These are phyloP conservation scores for Suhomyces canberraensis DNA, from an alignment of 805 yeast genomes.

Conservation along the genomic window DNA sequence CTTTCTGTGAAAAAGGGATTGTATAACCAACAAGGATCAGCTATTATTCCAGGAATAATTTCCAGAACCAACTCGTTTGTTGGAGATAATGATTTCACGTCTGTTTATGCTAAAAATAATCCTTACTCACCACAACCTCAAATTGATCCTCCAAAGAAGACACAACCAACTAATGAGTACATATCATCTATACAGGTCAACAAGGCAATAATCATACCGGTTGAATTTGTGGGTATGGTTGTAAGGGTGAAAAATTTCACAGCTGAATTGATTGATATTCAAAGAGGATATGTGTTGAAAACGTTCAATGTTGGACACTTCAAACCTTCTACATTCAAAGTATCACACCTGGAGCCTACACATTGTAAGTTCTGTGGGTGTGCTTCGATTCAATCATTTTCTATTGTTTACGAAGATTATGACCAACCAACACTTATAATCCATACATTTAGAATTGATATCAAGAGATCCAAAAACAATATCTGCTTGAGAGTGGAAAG, in stretches of 20 bases:
- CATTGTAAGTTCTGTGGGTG: conserved; percentile 93
- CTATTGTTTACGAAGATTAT: conserved; percentile 65
- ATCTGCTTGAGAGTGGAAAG: conserved; percentile 88
- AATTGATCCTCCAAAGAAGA: background rate
- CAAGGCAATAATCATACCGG: conserved; percentile 45
- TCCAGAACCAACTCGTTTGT: conserved; percentile 7
- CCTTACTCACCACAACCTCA: conserved; percentile 1
- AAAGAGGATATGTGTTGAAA: conserved; percentile 68
- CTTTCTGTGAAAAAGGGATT: conserved; percentile 45
- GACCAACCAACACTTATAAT: conserved; percentile 57
- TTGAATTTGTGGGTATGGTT: conserved; percentile 74
- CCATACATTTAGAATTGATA: conserved; percentile 69
- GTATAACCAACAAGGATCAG: conserved; percentile 33
- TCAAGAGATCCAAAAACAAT: conserved; percentile 67
- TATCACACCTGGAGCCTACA: conserved; percentile 79
- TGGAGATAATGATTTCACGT: conserved; percentile 14
- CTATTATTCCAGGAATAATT: conserved; percentile 10
- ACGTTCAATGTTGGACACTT: conserved; percentile 60
- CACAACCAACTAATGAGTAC: background rate
- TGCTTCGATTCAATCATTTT: conserved; percentile 70
- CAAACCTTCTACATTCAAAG: conserved; percentile 57
- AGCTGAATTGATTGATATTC: conserved; percentile 74
- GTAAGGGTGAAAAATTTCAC: conserved; percentile 52
- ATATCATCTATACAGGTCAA: conserved; percentile 19
- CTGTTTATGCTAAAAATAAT: conserved; percentile 4